These are phyloP conservation scores for Talaromyces sp. DNA, from an alignment of 2,329 filamentous ascomycete species.

Conservation along the genomic window DNA sequence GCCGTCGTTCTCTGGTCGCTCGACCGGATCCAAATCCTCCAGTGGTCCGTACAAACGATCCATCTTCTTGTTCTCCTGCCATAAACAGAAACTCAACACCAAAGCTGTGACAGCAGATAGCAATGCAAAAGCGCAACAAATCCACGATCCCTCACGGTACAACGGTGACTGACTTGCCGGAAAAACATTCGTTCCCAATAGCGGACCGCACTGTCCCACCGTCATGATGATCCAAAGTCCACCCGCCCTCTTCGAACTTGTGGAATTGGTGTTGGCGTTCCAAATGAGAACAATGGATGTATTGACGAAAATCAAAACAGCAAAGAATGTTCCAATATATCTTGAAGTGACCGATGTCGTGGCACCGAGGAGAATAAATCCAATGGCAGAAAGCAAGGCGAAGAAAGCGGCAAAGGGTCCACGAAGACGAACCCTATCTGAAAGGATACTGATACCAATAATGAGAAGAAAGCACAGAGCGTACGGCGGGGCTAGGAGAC, in stretches of 20 bases:
- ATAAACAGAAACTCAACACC: slow-evolving; percentile 1
- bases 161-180: slow-evolving; percentile 33
- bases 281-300: slow-evolving; percentile 36
- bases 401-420: slow-evolving; percentile 39
- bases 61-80: slow-evolving; percentile 10
- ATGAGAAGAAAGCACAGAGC: slow-evolving; percentile 41
- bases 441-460: slow-evolving; percentile 34
- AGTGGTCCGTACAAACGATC: slow-evolving; percentile 22
- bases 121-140: slow-evolving; percentile 29
- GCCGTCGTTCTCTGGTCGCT: background rate
- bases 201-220: slow-evolving; percentile 35
- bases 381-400: slow-evolving; percentile 35
- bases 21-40: background rate
- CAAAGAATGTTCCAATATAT: slow-evolving; percentile 39
- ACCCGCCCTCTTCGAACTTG: slow-evolving; percentile 37
- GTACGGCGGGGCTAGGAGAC: slow-evolving; percentile 41
- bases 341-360: slow-evolving; percentile 31
- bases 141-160: slow-evolving; percentile 38
- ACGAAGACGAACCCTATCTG: slow-evolving; percentile 36
- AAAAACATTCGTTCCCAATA: slow-evolving; percentile 34
- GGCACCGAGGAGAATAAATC: slow-evolving; percentile 42
- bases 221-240: slow-evolving; percentile 38
- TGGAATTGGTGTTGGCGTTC: slow-evolving; percentile 38
- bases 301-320: slow-evolving; percentile 38
- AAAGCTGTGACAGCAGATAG: background rate